Evolutionary conservation across 2,329 filamentous ascomycete species (phyloP), one percentile per base, ranked within the genome.

Genomic region (Capronia americana): DNA sequence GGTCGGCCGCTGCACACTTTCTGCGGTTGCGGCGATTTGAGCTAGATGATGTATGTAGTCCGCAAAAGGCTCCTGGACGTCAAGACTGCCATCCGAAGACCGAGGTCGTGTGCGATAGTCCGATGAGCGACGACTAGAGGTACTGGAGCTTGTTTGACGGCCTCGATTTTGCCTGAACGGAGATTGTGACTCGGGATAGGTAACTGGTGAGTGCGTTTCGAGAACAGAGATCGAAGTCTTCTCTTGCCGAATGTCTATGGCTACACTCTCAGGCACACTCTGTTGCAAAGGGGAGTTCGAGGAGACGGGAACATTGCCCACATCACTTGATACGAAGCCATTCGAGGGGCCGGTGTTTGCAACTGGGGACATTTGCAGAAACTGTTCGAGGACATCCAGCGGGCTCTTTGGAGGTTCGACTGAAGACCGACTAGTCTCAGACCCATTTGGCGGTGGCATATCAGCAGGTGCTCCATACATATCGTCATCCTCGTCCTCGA

Each of bases 301-400:
- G 28, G 24, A 28, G 12, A 28, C 30, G 24, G 48, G 17, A 11
- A n/a, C 3, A 28, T 38, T 44, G 17, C 26, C 20, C 4, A 14
- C 41, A 12, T 14, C 60, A 34, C 14, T 20, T 1, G 12, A 23
- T 56, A 48, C 26, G 38, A 48, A 41, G 38, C 14, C n/a, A 14
- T n/a, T 23, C 11, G 51, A 44, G 30, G 30, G 26, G 38, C 38
- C 26, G 14, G 20, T 17, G 41, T 34, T n/a, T 3, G 56, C 20
- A 2, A 61, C 55, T 26, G 69, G 61, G 30, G 66, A 64, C 44
- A 66, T 63, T 34, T 67, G 59, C 12, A 67, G 46, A 34, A 63
- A 70, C 51, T 64, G 61, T 60, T 70, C 64, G 11, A 67, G 24
- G n/a, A 59, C 58, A 59, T 66, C 62, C 20, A 65, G 12, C n/a